phyloP scores from a whole-genome alignment of 1,139 yeast genomes.

The Komagataea norvegica region DNA sequence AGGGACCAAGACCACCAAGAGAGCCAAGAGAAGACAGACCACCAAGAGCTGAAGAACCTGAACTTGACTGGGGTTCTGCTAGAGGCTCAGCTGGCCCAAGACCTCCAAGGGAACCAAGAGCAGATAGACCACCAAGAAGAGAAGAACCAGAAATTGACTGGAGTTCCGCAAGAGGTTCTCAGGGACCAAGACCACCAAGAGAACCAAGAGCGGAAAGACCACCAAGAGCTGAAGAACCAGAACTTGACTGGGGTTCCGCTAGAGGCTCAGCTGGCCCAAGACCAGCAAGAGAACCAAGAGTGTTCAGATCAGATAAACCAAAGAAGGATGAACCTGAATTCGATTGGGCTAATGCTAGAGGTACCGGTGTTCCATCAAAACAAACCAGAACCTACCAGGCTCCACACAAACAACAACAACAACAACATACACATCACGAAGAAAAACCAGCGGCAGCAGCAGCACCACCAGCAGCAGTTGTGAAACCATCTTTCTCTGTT shows the following conservation, averaged over 20 bases:
- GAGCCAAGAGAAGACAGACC: constrained; percentile 39
- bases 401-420: neutral
- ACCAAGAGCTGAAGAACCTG: constrained; percentile 38
- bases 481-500: constrained; percentile 61
- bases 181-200: constrained; percentile 21
- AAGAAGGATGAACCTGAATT: constrained; percentile 37
- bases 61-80: constrained; percentile 40
- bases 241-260: constrained; percentile 40
- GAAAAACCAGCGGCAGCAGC: constrained; percentile 38
- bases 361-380: constrained; percentile 7
- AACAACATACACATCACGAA: constrained; percentile 27
- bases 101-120: constrained; percentile 26
- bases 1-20: constrained; percentile 27
- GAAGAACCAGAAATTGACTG: constrained; percentile 46
- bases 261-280: constrained; percentile 24
- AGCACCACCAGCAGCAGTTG: too few species aligned
- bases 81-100: constrained; percentile 30
- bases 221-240: constrained; percentile 33
- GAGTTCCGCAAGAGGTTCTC: constrained; percentile 32
- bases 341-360: constrained; percentile 38
- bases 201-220: constrained; percentile 21
- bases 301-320: constrained; percentile 25
- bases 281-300: constrained; percentile 24
- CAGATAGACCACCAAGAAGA: constrained; percentile 25
- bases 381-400: constrained; percentile 4